These are phyloP conservation scores for Phytophthora meadii DNA, from an alignment of 352 stramenopile genomes.

Conservation along the genomic window DNA sequence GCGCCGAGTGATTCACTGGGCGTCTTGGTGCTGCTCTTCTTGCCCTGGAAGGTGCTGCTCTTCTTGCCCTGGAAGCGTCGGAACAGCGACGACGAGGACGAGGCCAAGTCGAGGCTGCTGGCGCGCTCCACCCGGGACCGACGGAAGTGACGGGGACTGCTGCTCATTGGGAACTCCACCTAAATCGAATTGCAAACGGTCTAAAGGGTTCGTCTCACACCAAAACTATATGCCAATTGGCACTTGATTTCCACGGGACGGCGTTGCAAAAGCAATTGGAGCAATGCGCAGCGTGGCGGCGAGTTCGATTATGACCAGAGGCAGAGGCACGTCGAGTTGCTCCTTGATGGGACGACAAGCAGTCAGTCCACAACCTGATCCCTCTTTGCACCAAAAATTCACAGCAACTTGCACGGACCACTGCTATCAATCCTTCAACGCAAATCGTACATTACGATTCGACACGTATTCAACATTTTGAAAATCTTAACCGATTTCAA, in stretches of 20 bases:
- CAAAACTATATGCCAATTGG: neutral
- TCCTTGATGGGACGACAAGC: conserved; percentile 18
- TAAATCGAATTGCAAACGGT: conserved; percentile 19
- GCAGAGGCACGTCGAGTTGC: conserved; percentile 23
- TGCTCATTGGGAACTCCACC: conserved; percentile 23
- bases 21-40: conserved; percentile 20
- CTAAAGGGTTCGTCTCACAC: conserved; percentile 3
- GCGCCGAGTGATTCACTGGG: conserved; percentile 19
- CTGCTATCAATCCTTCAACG: conserved; percentile 27
- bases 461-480: conserved; percentile 8
- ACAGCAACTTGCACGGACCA: conserved; percentile 16
- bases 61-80: conserved; percentile 34
- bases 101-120: conserved; percentile 28
- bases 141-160: conserved; percentile 15
- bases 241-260: conserved; percentile 10
- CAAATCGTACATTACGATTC: conserved; percentile 26
- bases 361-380: conserved; percentile 29
- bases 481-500: neutral
- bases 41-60: conserved; percentile 24
- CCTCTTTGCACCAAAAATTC: conserved; percentile 35
- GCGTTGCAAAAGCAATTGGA: neutral
- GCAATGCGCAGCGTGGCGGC: conserved; percentile 32
- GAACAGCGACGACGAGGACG: conserved; percentile 32
- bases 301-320: conserved; percentile 37
- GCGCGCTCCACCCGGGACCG: conserved; percentile 32